Evolutionary conservation across 164 flowering plant species (phyloP), one percentile per base, ranked within the genome.

Genomic region (Stephania cephalantha): DNA sequence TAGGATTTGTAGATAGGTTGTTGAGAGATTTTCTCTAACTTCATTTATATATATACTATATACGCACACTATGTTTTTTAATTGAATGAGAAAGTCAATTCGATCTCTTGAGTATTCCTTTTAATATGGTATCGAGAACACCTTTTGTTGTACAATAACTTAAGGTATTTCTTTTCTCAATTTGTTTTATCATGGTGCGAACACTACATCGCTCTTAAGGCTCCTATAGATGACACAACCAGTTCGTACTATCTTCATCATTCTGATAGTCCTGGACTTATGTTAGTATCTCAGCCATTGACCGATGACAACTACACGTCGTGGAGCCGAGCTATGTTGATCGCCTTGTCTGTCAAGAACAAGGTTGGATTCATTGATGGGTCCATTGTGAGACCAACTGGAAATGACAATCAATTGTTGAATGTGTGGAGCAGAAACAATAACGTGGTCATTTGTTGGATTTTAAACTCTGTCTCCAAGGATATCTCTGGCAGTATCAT

Each of bases 241-340:
- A 71, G 18, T 71, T 46, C 74, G 17, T 71, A 46, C 18, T 71
- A 10, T 31, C 74, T 71, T 7, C 74, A 71, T n/a, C 66, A 71
- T 71, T 71, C 25, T 10, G 25, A 71, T 35, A 53, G 31, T 71
- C 66, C 45, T 3, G 65, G 31, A 1, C 29, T 18, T 9, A 6
- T 48, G 2, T 13, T 71, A 2, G 74, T 71, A 1, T 13, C 66
- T 9, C 65, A 71, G 7, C 46, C 31, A 6, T 9, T 71, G 1
- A 52, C 9, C 13, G 74, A 22, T 0, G 55, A 71, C 1, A 71
- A 71, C 5, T 71, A n/a, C 30, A 18, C 46, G 6, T 7, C 74
- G 13, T 71, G 65, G 74, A 52, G 66, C 29, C 22, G 46, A 7
- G 74, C 74, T 1, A 55, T 71, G 66, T 1, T 1, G 7, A 55